Evolutionary conservation across 495 filamentous ascomycete species (phyloP), one percentile per base, ranked within the genome.

Genomic region (Astrothelium subdiscretum): DNA sequence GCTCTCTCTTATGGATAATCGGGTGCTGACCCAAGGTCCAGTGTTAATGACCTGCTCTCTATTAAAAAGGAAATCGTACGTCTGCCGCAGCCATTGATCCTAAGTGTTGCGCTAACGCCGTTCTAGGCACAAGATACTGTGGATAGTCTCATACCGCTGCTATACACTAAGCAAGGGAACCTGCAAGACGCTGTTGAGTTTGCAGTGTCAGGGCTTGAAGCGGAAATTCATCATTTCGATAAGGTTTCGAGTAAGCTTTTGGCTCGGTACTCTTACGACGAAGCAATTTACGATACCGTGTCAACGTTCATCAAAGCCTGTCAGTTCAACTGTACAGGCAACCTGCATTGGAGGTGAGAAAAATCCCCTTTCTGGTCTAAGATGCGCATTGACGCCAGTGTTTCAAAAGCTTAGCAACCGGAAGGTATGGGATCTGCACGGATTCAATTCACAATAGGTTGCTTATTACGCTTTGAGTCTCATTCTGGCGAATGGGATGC

Each of bases 11-110:
- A 48, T 48, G 13, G 13, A 20, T 8, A 38, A 38, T 38, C 5
- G 12, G 10, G 43, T 48, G n/a, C 43, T 48, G 12, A 48, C 20
- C 11, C 5, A 15, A 18, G n/a, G 20, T 5, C 12, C 22, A 69
- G 64, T 11, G 48, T 68, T n/a, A 75, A 74, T 31, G 73, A 75
- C 57, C 22, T 74, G 1, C 32, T 73, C 1, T 74, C 73, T 1
- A 27, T 75, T 5, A 70, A 67, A 27, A 75, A 75, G 48, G 72
- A 75, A 60, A 26, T 70, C n/a, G 64, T 65, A 57, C 60, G 70
- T 62, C 27, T 38, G 6, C n/a, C n/a, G n/a, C n/a, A n/a, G n/a
- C n/a, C n/a, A n/a, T n/a, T n/a, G n/a, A n/a, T n/a, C n/a, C n/a
- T 48, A 5, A 15, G n/a, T 15, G n/a, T n/a, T 20, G n/a, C 12